Base-by-base conservation (phyloP, 495 filamentous ascomycete genomes). In the Penicillium atrosanguineum region DNA sequence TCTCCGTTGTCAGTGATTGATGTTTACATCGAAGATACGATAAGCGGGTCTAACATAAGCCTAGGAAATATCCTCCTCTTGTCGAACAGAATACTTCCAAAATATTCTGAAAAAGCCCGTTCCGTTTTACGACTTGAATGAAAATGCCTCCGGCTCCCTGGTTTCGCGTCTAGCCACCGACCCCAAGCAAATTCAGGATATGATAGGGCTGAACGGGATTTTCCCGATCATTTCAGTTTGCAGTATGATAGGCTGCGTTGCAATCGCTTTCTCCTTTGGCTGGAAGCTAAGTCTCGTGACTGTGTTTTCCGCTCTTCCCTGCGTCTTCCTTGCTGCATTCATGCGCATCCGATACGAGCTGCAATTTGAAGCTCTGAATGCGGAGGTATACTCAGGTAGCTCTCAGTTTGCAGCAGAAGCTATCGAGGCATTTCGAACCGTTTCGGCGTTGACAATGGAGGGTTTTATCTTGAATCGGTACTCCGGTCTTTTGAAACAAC, bases 271-370 rank as follows among this genome's bases (percentile, higher is more conserved):
- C 52, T 64, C 80, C 15, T 71, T 83, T 46, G 84, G 83, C 6
- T 87, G 84, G 83, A 86, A 85, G 55, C 74, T 87, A 3, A 76
- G 74, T 1, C 67, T 84, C 0, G 77, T 86, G 14, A 73, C 84
- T 8, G 69, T 81, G 31, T 74, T 86, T 19, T 76, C 75, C 6
- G 71, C 73, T 3, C 63, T 86, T 23, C 83, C 84, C 14, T 65
- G 79, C 16, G 65, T 85, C 41, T 68, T 86, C 20, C 61, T 76
- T 4, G 71, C 81, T 7, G 81, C 80, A 0, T 79, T 82, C 52
- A 70, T 84, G 69, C 73, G 81, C 19, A 72, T 84, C 34, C 63
- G 74, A 20, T 70, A 79, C 4, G 68, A 79, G 41, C 55, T 75
- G 11, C 69, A 79, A 38, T 80, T 85, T 29, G 77, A 87, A 38